phyloP scores from a whole-genome alignment of 2,329 filamentous ascomycete species.

The Elsinoe australis region DNA sequence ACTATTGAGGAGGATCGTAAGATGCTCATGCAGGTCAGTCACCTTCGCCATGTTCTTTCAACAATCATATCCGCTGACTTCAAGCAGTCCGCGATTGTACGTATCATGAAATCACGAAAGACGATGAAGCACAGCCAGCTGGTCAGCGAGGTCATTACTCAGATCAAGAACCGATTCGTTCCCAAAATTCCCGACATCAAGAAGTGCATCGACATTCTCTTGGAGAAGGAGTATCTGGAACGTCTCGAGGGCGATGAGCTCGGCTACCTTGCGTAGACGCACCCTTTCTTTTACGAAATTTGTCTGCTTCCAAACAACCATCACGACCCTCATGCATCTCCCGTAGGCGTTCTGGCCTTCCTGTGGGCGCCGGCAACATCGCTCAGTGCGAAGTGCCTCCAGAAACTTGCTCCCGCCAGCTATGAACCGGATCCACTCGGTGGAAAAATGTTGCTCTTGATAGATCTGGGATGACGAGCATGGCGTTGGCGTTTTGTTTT shows the following conservation, averaged over 20 bases:
- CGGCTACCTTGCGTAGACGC: conserved; percentile 72
- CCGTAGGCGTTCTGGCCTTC: conserved; percentile 6
- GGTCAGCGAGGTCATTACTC: conserved; percentile 89
- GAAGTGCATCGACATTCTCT: conserved; percentile 96
- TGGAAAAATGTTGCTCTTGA: conserved; percentile 14
- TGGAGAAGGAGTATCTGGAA: conserved; percentile 98
- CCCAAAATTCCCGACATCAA: conserved; percentile 95
- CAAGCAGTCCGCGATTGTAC: conserved; percentile 96
- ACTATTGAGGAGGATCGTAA: conserved; percentile 98
- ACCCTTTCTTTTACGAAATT: too few species aligned
- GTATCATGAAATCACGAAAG: conserved; percentile 99
- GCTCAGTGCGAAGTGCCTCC: conserved; percentile 5
- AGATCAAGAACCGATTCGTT: conserved; percentile 87
- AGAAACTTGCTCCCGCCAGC: background rate
- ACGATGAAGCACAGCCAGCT: conserved; percentile 96
- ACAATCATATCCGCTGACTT: conserved; percentile 31
- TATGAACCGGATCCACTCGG: conserved; percentile 16
- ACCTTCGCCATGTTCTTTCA: background rate
- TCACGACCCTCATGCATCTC: conserved; percentile 4
- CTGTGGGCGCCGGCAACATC: background rate
- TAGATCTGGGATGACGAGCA: conserved; percentile 15
- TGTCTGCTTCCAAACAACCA: too few species aligned
- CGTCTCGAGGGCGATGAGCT: conserved; percentile 89
- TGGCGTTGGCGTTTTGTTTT: conserved; percentile 16
- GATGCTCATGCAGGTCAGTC: conserved; percentile 76